These are phyloP conservation scores for Baudoinia panamericana DNA, from an alignment of 495 filamentous ascomycete genomes.

Conservation along the genomic window DNA sequence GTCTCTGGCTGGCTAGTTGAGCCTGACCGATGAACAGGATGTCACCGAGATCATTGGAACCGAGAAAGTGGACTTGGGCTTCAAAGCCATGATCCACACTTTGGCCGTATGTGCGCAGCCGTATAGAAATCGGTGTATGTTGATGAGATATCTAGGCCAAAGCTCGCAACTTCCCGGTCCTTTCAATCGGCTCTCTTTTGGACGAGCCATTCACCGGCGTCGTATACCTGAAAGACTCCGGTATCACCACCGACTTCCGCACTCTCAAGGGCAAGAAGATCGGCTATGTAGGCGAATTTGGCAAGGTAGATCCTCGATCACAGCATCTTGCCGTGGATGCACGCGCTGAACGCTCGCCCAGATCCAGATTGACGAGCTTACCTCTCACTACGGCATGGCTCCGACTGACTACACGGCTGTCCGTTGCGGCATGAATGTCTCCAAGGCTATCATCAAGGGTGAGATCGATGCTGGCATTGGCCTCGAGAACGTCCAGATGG, in stretches of 20 bases:
- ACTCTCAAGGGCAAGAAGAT: constrained; percentile 54
- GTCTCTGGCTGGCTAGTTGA: not conserved
- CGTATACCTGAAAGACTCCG: constrained; percentile 54
- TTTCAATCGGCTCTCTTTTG: constrained; percentile 53
- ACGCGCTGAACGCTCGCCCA: no score
- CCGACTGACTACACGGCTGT: constrained; percentile 56
- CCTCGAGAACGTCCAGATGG: constrained; percentile 62
- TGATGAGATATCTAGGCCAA: constrained; percentile 35
- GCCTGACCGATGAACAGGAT: constrained; percentile 28
- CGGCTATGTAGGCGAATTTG: constrained; percentile 61
- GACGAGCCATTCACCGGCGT: constrained; percentile 64
- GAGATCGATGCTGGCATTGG: constrained; percentile 58
- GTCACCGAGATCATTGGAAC: constrained; percentile 62
- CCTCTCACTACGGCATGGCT: constrained; percentile 58
- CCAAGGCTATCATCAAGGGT: constrained; percentile 51
- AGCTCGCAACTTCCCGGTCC: constrained; percentile 55
- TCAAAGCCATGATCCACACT: constrained; percentile 67
- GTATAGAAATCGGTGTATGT: not conserved
- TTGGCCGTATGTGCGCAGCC: constrained; percentile 31
- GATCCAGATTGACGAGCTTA: constrained; percentile 65
- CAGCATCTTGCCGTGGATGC: not conserved
- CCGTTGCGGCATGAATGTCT: constrained; percentile 51
- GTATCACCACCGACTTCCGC: constrained; percentile 51
- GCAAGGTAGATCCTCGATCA: constrained; percentile 32
- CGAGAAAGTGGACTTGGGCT: constrained; percentile 57